Evolutionary conservation across 176 grass and related monocot genomes (phyloP).

Genomic region (Aechmea fasciata): DNA sequence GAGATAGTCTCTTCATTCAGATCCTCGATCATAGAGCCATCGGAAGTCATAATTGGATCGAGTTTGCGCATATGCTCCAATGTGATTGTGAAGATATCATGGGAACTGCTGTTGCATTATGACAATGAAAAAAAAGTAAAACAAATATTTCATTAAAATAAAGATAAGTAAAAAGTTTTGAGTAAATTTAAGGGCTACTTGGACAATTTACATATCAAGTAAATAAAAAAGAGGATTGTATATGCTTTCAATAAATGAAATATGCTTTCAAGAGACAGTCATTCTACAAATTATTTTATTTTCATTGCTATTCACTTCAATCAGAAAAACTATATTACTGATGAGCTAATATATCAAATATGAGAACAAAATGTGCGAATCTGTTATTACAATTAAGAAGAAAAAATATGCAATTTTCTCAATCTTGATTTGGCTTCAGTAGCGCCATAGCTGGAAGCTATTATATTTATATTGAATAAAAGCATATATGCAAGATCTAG

Average conservation of each 20-base stretch:
- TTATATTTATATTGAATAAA: background rate
- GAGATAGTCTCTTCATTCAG: conserved; percentile 86
- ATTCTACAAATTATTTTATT: too few relatives aligned
- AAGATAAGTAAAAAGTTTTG: background rate
- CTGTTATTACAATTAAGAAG: background rate
- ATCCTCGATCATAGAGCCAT: conserved; percentile 69
- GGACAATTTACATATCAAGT: too few relatives aligned
- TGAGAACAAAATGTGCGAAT: background rate
- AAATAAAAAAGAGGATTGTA: too few relatives aligned
- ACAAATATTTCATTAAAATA: conserved; percentile 27
- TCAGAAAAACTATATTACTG: background rate
- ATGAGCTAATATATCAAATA: background rate
- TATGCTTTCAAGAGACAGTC: too few relatives aligned
- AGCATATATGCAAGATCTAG: background rate
- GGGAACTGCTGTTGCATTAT: conserved; percentile 86
- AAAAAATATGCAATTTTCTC: background rate
- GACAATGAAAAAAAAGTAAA: conserved; percentile 40
- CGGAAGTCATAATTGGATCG: conserved; percentile 48
- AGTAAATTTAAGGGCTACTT: background rate
- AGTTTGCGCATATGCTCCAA: conserved; percentile 99
- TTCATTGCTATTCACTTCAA: background rate
- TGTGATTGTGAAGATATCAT: conserved; percentile 99
- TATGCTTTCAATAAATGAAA: too few relatives aligned
- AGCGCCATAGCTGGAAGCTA: background rate
- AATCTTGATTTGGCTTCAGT: background rate